phyloP scores from a whole-genome alignment of 441 rosid species.

The Euphorbia celastroides region DNA sequence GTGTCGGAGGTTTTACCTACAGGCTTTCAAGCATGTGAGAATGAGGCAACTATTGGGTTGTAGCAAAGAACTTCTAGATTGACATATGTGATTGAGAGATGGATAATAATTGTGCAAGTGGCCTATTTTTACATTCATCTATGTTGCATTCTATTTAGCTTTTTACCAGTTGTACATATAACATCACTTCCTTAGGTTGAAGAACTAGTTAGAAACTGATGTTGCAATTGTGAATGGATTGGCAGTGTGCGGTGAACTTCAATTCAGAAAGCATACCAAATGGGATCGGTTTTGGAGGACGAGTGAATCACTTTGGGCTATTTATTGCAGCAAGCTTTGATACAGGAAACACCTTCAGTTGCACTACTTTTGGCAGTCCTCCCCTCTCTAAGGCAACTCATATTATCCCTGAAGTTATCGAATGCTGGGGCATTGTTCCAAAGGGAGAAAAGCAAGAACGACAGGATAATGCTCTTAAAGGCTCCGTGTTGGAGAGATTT shows the following conservation, averaged over 20 bases:
- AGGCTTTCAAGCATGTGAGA: too few relatives aligned
- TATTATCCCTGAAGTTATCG: slow-evolving; percentile 68
- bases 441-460: slow-evolving; percentile 32
- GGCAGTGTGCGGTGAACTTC: slow-evolving; percentile 82
- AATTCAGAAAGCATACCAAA: slow-evolving; percentile 83
- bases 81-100: too few relatives aligned
- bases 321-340: slow-evolving; percentile 75
- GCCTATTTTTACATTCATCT: neutral
- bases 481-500: slow-evolving; percentile 62
- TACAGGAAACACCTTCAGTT: slow-evolving; percentile 59
- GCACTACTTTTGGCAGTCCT: slow-evolving; percentile 78
- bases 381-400: slow-evolving; percentile 47
- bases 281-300: slow-evolving; percentile 91
- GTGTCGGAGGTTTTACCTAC: too few relatives aligned
- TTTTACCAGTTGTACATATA: too few relatives aligned
- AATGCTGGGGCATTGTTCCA: slow-evolving; percentile 76
- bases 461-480: slow-evolving; percentile 38
- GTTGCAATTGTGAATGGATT: slow-evolving; percentile 2
- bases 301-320: slow-evolving; percentile 63
- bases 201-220: slow-evolving; percentile 7
- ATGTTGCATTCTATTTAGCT: too few relatives aligned
- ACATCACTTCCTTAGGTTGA: too few relatives aligned
- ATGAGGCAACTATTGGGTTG: too few relatives aligned
- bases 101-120: neutral
- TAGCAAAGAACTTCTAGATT: too few relatives aligned